Conservation (phyloP, 176 grass and related monocot genomes). For the Panicum miliaceum region DNA sequence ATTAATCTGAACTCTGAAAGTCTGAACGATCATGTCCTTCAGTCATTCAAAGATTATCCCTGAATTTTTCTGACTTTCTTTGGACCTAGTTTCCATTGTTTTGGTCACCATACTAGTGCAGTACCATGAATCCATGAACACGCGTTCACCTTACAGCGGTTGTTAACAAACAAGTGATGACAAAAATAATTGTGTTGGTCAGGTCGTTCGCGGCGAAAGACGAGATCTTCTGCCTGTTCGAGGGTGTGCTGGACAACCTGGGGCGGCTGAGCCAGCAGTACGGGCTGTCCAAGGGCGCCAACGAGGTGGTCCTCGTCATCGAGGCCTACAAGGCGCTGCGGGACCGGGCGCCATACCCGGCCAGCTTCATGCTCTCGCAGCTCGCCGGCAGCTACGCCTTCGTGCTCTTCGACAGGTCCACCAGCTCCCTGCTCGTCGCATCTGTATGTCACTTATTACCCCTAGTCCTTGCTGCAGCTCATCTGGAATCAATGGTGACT, state of each 20-base stretch:
- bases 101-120: neutral
- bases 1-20: neutral
- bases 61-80: neutral
- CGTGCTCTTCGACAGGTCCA: constrained; percentile 91
- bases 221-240: constrained; percentile 92
- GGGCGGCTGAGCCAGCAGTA: constrained; percentile 80
- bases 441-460: constrained; percentile 45
- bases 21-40: neutral
- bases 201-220: constrained; percentile 90
- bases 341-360: constrained; percentile 77
- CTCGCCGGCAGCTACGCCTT: constrained; percentile 76
- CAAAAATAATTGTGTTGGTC: neutral
- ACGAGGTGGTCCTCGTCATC: constrained; percentile 81
- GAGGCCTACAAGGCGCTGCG: constrained; percentile 82
- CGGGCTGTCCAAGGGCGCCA: constrained; percentile 77
- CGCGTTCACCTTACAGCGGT: neutral
- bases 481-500: neutral
- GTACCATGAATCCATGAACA: too few relatives aligned
- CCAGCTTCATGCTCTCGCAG: constrained; percentile 82
- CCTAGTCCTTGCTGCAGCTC: neutral
- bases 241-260: constrained; percentile 82
- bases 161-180: neutral
- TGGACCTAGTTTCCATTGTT: neutral
- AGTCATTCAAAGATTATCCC: too few relatives aligned
- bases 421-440: constrained; percentile 72